Base-by-base conservation (phyloP, 768 basidiomycete species). In the Boletus sensibilis region DNA sequence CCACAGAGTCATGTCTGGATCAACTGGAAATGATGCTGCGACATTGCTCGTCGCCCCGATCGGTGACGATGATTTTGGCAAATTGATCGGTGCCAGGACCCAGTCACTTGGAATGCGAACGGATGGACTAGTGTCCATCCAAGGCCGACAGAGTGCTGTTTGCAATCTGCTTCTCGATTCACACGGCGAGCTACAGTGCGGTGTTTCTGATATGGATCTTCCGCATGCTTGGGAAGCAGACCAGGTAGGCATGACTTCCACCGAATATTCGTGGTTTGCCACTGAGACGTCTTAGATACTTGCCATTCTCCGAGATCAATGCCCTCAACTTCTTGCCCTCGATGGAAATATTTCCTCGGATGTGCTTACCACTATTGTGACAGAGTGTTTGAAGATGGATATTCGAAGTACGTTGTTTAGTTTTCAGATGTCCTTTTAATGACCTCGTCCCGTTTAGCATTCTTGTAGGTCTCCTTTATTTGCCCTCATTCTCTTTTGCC, bases 181-280 rank as follows among this genome's bases (percentile, higher is more conserved):
- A 29, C 66, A 76, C 7, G 94, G 94, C 0, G 80, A 81, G 47
- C 77, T 98, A 20, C 76, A 88, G 3, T 82, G 83, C n/a, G 97
- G 97, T 2, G 83, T 98, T 12, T 92, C 97, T 16, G 95, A 97
- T 67, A 98, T 98, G 92, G 82, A 79, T 65, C 82, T 89, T 44
- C 81, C 84, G 10, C 73, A 82, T 38, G 63, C 68, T 2, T 66
- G 92, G 51, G 71, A 76, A 23, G 74, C 70, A 13, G 69, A 79
- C n/a, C 65, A 70, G 63, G 85, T 87, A 37, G 31, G 60, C 33
- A 52, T 51, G 38, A 34, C n/a, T 31, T 49, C 29, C 10, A 7
- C 35, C 16, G 3, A 45, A 46, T 14, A 33, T 43, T 37, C 20
- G 7, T 35, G 25, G 18, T 27, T 40, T 55, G 2, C 23, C n/a